A percentile compares a stretch with the other conserved stretches of the same genome.
Conservation (phyloP, 2,329 filamentous ascomycete genomes). For the Colletotrichum sojae region DNA sequence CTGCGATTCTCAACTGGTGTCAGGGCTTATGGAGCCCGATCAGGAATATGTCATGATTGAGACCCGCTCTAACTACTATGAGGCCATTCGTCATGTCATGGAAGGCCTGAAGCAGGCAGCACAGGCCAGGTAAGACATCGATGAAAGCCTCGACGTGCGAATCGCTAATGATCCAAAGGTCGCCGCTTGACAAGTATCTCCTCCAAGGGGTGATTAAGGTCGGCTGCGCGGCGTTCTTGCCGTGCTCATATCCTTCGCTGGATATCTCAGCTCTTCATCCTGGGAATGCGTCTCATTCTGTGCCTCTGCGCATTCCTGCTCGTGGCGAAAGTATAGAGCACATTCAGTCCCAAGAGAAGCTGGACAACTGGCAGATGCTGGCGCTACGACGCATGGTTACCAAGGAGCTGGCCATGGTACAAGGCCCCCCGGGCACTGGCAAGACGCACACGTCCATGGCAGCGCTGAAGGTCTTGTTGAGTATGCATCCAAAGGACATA, state of each 20-base stretch:
- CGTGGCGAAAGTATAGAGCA: slow-evolving; percentile 16
- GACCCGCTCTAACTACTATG: slow-evolving; percentile 80
- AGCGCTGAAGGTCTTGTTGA: slow-evolving; percentile 76
- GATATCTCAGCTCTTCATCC: slow-evolving; percentile 8
- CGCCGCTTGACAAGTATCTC: slow-evolving; percentile 75
- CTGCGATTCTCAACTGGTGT: not conserved
- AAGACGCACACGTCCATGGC: slow-evolving; percentile 88
- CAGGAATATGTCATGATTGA: slow-evolving; percentile 85
- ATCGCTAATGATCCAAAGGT: slow-evolving; percentile 51
- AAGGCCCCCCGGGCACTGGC: slow-evolving; percentile 82
- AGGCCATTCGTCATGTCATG: slow-evolving; percentile 81
- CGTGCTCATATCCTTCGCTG: not conserved
- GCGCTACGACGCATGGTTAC: slow-evolving; percentile 81
- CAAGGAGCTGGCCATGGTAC: slow-evolving; percentile 80
- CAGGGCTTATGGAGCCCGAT: slow-evolving; percentile 75
- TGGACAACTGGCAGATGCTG: slow-evolving; percentile 80
- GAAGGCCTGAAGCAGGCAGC: slow-evolving; percentile 76
- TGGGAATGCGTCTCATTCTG: not conserved
- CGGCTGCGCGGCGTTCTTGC: not conserved
- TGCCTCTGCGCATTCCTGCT: not conserved
- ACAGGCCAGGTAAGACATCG: slow-evolving; percentile 63
- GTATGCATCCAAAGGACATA: slow-evolving; percentile 70
- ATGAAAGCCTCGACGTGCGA: not conserved
- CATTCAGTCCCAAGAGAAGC: slow-evolving; percentile 48
- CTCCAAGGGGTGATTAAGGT: slow-evolving; percentile 57